Evolutionary conservation across 805 yeast genomes (phyloP), one percentile per base, ranked within the genome.

Genomic region (Dipodascus albidus): DNA sequence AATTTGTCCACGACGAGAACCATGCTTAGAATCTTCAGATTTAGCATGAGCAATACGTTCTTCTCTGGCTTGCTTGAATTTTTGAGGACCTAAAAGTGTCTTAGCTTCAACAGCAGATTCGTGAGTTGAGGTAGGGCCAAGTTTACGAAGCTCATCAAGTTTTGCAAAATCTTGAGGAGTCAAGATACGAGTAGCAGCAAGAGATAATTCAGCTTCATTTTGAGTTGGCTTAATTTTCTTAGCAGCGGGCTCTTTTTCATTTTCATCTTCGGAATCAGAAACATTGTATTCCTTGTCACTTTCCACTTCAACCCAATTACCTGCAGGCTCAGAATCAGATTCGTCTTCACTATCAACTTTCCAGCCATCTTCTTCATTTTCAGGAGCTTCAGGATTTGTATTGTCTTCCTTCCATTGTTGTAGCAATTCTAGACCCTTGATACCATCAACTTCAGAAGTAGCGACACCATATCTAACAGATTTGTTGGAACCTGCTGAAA

Each of bases 121-220:
- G 64, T 86, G 82, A 24, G 64, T 61, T 21, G 53, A 49, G 9
- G 31, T 52, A 47, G 65, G 66, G 2, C 96, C 96, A 68, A 85
- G 82, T 17, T 80, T 75, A 64, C 82, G 80, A 62, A 93, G 77
- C 69, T 93, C 96, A 63, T 91, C 91, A 62, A 93, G 76, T 70
- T 91, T 91, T 57, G 96, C 96, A 66, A 90, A 93, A 73, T 93
- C 99, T 0, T 98, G 97, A 21, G 99, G 99, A 0, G 99, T 93
- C 60, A 93, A 76, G 56, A 93, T 85, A 60, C 85, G 81, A 50
- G 81, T 77, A n/a, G 85, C 76, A 41, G 83, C 85, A 58, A 87
- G 81, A 53, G 74, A 71, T 72, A 76, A 75, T n/a, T 76, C 72
- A 20, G 73, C 73, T 1, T 54, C 60, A 3, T 61, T 56, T 19